These are phyloP conservation scores for Aschersonia sp. DNA, from an alignment of 2,329 filamentous ascomycete genomes.

Conservation along the genomic window DNA sequence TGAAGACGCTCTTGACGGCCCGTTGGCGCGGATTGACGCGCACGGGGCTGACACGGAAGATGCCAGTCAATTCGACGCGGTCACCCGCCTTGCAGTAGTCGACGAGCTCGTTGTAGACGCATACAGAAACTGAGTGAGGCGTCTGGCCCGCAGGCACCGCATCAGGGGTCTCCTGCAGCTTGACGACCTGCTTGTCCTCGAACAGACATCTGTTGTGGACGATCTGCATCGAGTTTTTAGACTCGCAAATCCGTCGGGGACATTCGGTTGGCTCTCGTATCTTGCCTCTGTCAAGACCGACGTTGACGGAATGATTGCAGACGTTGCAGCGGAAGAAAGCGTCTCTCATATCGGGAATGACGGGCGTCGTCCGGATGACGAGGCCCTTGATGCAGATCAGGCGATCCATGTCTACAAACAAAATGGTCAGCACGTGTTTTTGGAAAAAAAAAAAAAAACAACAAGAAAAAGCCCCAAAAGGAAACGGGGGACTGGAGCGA, in stretches of 20 bases:
- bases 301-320: conserved; percentile 80
- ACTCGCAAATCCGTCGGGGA: conserved; percentile 64
- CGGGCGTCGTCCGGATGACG: conserved; percentile 86
- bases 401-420: conserved; percentile 68
- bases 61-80: conserved; percentile 85
- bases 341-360: conserved; percentile 98
- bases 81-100: conserved; percentile 98
- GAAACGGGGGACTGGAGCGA: not conserved
- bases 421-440: not conserved
- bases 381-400: conserved; percentile 89
- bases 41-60: conserved; percentile 89
- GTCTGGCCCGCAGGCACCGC: conserved; percentile 91
- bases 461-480: not conserved
- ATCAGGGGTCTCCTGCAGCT: conserved; percentile 94
- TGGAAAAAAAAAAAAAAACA: not conserved
- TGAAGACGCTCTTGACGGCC: conserved; percentile 89
- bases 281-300: conserved; percentile 87
- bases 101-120: conserved; percentile 91
- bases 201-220: conserved; percentile 92
- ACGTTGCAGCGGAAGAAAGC: conserved; percentile 94
- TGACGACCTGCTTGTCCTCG: conserved; percentile 96
- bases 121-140: conserved; percentile 90
- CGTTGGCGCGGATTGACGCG: conserved; percentile 87
- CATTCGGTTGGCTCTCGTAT: conserved; percentile 90
- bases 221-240: conserved; percentile 95